Base-by-base conservation (phyloP, 169 alveolate genomes). In the Cryptosporidium bovis region DNA sequence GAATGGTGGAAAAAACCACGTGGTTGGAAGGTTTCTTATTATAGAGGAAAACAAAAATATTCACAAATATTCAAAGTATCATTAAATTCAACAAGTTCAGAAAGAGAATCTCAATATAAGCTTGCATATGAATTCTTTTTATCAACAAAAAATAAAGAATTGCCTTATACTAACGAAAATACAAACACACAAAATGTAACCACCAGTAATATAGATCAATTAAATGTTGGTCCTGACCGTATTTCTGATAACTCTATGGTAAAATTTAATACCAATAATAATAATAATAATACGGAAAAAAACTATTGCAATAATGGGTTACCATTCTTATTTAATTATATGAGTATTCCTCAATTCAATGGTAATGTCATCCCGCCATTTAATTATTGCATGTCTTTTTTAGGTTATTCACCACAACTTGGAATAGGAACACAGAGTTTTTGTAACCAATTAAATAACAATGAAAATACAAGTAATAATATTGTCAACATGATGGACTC, bases 1-100 rank as follows among this genome's bases (percentile, higher is more conserved):
- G 87, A 77, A 31, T 77, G 87, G 87, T 77, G 77, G 87, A 77
- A 40, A 51, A 77, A 77, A 53, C 87, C 87, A n/a, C 58, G 87
- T 12, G 87, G 87, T 10, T 77, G 87, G 87, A 77, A 77, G 31
- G 87, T 77, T 3, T 46, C 64, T n/a, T 77, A 77, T 29, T 77
- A 44, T 44, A 77, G 48, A 33, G 77, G 66, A 1, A 50, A 56
- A 16, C 87, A 77, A 2, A 77, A 62, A 48, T 46, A 18, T 31
- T 77, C 69, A 16, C 64, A 77, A 40, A 60, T 77, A 13, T 77
- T 77, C n/a, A 29, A 29, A 40, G 71, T 77, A 15, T 62, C 87
- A 44, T 29, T 62, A 0, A 77, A 77, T 29, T 62, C 71, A 8
- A 15, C 77, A n/a, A 13, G 31, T 77, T 15, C 36, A 7, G 87